A percentile compares a stretch with the other conserved stretches of the same genome.
These are phyloP conservation scores for Saxophila tyrrhenica DNA, from an alignment of 495 filamentous ascomycete genomes.

Conservation along the genomic window DNA sequence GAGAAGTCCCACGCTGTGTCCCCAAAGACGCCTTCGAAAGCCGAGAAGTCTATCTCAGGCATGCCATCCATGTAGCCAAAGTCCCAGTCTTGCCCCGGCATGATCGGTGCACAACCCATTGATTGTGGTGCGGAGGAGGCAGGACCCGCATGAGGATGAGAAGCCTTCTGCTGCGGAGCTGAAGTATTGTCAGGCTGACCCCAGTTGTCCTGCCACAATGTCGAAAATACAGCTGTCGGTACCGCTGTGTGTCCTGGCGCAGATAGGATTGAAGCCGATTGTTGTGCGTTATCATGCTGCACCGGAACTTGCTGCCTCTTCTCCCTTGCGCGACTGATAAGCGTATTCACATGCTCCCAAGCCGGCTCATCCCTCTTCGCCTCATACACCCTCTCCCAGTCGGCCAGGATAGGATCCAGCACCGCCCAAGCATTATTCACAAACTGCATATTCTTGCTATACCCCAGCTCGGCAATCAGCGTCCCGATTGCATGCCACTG, in stretches of 20 bases:
- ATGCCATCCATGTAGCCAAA: not conserved
- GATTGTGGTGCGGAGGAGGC: not conserved
- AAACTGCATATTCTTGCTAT: constrained; percentile 7
- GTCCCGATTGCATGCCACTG: constrained; percentile 13
- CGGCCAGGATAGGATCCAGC: constrained; percentile 9
- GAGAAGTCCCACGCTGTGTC: constrained; percentile 6
- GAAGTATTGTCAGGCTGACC: too few relatives aligned
- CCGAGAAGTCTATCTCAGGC: constrained; percentile 10
- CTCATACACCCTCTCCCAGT: constrained; percentile 8
- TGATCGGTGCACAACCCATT: not conserved
- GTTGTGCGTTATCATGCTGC: not conserved
- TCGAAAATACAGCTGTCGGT: not conserved
- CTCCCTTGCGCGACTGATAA: constrained; percentile 6
- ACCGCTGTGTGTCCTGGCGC: not conserved
- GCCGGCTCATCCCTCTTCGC: constrained; percentile 5
- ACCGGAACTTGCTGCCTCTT: not conserved
- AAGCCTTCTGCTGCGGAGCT: too few relatives aligned
- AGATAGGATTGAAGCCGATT: not conserved
- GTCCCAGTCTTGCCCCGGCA: not conserved
- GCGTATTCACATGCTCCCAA: constrained; percentile 11
- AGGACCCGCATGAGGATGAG: not conserved
- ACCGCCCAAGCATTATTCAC: constrained; percentile 9
- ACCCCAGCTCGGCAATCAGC: constrained; percentile 10
- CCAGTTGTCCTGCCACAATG: not conserved
- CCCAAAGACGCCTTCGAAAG: constrained; percentile 12